phyloP scores from a whole-genome alignment of 495 filamentous ascomycete genomes.

The Haplographium delicatum region DNA sequence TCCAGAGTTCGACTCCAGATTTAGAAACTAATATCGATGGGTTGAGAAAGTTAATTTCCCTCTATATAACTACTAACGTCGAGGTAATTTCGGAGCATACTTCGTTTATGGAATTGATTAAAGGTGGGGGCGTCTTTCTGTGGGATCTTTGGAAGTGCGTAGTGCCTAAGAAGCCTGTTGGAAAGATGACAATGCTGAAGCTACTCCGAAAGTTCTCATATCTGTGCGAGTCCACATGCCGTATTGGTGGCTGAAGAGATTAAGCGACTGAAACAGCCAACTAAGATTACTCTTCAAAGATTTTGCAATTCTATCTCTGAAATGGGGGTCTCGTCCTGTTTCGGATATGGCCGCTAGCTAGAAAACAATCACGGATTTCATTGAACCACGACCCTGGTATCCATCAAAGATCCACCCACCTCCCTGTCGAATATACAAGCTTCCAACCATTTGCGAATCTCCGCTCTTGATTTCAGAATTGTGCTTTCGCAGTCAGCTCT shows the following conservation, averaged over 20 bases:
- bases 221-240: too few relatives aligned
- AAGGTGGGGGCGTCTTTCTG: slow-evolving; percentile 5
- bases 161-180: slow-evolving; percentile 7
- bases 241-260: too few relatives aligned
- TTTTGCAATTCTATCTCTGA: too few relatives aligned
- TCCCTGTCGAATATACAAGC: neutral
- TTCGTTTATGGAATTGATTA: slow-evolving; percentile 14
- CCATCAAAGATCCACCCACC: neutral
- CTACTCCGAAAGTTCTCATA: too few relatives aligned
- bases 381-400: neutral
- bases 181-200: too few relatives aligned
- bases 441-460: slow-evolving; percentile 2
- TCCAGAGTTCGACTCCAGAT: slow-evolving; percentile 17
- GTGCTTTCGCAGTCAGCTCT: slow-evolving; percentile 11
- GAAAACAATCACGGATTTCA: too few relatives aligned
- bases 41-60: slow-evolving; percentile 14
- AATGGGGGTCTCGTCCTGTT: too few relatives aligned
- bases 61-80: slow-evolving; percentile 10
- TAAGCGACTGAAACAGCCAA: too few relatives aligned
- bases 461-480: slow-evolving; percentile 10
- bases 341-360: too few relatives aligned
- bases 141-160: slow-evolving; percentile 13
- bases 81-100: slow-evolving; percentile 11
- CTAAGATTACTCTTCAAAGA: too few relatives aligned
- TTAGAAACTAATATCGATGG: slow-evolving; percentile 10